Conservation (phyloP, 2,329 filamentous ascomycete genomes). For the Fusarium tuaranense region DNA sequence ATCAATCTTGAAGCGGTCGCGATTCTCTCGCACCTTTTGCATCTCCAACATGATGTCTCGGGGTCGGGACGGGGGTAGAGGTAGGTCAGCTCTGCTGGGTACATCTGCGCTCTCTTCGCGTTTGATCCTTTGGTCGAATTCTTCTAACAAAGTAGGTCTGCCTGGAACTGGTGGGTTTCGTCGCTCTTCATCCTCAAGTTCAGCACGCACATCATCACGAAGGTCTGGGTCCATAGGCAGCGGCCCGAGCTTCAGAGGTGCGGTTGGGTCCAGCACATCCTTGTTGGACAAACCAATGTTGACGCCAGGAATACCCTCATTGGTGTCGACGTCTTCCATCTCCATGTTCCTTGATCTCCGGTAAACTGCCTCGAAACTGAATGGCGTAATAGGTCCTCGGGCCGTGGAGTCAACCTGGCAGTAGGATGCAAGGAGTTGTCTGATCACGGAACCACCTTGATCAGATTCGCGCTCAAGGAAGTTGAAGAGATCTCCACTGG, state of each 20-base stretch:
- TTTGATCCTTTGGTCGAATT: slow-evolving; percentile 90
- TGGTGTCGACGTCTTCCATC: slow-evolving; percentile 71
- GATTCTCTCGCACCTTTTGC: slow-evolving; percentile 91
- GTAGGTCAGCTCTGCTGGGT: slow-evolving; percentile 81
- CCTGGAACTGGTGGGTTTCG: slow-evolving; percentile 78
- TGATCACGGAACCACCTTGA: slow-evolving; percentile 82
- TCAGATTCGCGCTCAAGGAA: slow-evolving; percentile 90
- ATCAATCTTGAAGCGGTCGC: slow-evolving; percentile 91
- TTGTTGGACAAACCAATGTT: slow-evolving; percentile 72
- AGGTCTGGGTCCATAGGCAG: slow-evolving; percentile 86
- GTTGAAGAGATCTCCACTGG: slow-evolving; percentile 84
- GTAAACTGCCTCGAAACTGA: slow-evolving; percentile 71
- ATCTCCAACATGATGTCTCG: slow-evolving; percentile 95
- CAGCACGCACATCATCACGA: slow-evolving; percentile 86
- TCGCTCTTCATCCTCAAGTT: slow-evolving; percentile 87
- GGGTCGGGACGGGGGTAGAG: slow-evolving; percentile 87
- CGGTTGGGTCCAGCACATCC: slow-evolving; percentile 67
- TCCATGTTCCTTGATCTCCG: slow-evolving; percentile 70
- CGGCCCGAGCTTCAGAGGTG: slow-evolving; percentile 79
- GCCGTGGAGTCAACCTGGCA: slow-evolving; percentile 70
- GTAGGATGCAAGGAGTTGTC: slow-evolving; percentile 74
- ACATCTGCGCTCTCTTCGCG: slow-evolving; percentile 89
- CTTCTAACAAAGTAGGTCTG: slow-evolving; percentile 80
- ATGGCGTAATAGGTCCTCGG: slow-evolving; percentile 73
- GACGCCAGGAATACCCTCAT: slow-evolving; percentile 73